Conservation (phyloP, 306 rosid species). For the Amphicarpaea edgeworthii region DNA sequence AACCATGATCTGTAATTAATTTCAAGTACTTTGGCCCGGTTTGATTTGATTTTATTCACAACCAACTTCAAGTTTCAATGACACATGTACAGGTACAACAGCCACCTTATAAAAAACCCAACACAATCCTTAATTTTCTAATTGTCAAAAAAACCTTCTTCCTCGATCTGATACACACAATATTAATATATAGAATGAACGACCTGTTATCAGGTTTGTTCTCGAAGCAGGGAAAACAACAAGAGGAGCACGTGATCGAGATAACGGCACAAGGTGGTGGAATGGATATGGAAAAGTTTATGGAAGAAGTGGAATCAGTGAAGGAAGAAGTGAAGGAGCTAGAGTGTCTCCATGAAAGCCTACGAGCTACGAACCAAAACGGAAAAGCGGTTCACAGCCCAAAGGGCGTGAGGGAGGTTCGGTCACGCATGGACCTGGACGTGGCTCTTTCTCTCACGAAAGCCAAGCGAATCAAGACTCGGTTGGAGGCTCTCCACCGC, state of each 20-base stretch:
- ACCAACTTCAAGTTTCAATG: not conserved
- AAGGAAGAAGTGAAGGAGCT: constrained; percentile 83
- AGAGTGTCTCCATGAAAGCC: constrained; percentile 59
- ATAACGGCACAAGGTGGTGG: constrained; percentile 43
- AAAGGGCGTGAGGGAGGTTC: constrained; percentile 72
- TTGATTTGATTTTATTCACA: not conserved
- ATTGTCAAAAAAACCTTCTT: not conserved
- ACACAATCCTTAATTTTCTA: not conserved
- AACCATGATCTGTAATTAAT: not conserved
- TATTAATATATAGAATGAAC: constrained; percentile 73
- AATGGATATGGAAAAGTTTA: constrained; percentile 67
- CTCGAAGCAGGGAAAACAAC: not conserved
- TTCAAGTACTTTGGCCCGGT: not conserved
- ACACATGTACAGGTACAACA: not conserved
- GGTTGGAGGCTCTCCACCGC: constrained; percentile 80
- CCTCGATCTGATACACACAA: no score
- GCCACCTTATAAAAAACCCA: not conserved
- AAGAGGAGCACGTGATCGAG: constrained; percentile 58
- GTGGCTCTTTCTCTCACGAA: constrained; percentile 75
- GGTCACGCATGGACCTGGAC: constrained; percentile 87
- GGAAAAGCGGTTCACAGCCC: constrained; percentile 83
- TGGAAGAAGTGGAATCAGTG: constrained; percentile 71
- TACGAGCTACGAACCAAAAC: constrained; percentile 63
- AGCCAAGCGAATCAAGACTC: constrained; percentile 73
- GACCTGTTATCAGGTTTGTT: constrained; percentile 46